Conservation (phyloP, 2,329 filamentous ascomycete species). For the Calcarisporium arbuscula region DNA sequence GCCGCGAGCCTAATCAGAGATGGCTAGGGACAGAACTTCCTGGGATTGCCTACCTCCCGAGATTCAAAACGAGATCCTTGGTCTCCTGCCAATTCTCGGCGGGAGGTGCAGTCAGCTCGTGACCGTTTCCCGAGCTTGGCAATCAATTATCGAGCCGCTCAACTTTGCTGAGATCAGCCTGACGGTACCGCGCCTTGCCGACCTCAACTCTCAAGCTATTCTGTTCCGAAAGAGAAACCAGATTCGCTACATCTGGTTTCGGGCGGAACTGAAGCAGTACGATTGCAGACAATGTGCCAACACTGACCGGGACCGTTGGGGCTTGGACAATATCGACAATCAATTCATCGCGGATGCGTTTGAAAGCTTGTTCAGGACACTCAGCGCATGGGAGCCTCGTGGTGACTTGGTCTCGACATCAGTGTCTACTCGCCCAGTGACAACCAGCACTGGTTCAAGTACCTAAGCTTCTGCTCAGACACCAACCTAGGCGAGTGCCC, state of each 20-base stretch:
- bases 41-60: slow-evolving; percentile 12
- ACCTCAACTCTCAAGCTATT: slow-evolving; percentile 13
- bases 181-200: slow-evolving; percentile 14
- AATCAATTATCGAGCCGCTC: slow-evolving; percentile 16
- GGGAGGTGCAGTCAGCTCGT: slow-evolving; percentile 13
- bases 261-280: slow-evolving; percentile 20
- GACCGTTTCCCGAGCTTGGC: slow-evolving; percentile 15
- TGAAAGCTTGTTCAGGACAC: slow-evolving; percentile 21
- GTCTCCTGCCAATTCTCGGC: slow-evolving; percentile 12
- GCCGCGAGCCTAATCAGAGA: slow-evolving; percentile 10
- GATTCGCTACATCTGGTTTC: slow-evolving; percentile 22
- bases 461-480: slow-evolving; percentile 19
- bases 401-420: slow-evolving; percentile 28
- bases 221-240: slow-evolving; percentile 15
- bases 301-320: slow-evolving; percentile 8
- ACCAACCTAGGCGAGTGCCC: slow-evolving; percentile 8
- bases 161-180: slow-evolving; percentile 20
- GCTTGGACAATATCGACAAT: slow-evolving; percentile 17
- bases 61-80: slow-evolving; percentile 12
- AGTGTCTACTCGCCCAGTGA: slow-evolving; percentile 31
- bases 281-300: slow-evolving; percentile 13
- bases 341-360: slow-evolving; percentile 21
- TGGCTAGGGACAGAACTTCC: slow-evolving; percentile 9
- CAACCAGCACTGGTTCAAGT: slow-evolving; percentile 28
- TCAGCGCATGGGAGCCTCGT: slow-evolving; percentile 25